A percentile compares a stretch with the other conserved stretches of the same genome.
These are phyloP conservation scores for Annona squamosa DNA, from an alignment of 164 flowering plant genomes.

Conservation along the genomic window DNA sequence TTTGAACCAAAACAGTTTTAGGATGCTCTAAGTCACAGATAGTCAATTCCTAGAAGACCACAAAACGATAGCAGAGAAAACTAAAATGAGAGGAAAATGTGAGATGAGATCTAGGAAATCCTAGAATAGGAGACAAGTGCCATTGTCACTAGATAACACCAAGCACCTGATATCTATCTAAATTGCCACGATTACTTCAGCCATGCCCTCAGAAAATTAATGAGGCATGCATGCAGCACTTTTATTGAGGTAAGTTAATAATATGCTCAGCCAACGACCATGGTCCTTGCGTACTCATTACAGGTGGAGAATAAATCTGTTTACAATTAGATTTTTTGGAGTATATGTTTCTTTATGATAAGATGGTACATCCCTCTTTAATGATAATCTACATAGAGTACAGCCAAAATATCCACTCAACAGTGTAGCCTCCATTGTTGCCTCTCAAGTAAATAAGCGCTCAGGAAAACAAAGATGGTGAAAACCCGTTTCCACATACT, in stretches of 20 bases:
- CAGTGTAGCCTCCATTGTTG: background rate
- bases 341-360: background rate
- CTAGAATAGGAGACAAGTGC: background rate
- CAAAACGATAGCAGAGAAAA: background rate
- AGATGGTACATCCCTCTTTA: background rate
- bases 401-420: background rate
- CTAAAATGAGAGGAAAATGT: background rate
- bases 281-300: background rate
- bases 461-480: background rate
- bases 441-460: background rate
- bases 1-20: background rate
- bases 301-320: background rate
- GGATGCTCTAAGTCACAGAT: background rate
- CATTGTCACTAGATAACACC: background rate
- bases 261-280: background rate
- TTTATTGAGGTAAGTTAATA: too few species aligned
- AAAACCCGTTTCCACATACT: background rate
- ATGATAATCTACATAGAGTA: background rate
- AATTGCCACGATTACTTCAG: background rate
- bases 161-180: background rate
- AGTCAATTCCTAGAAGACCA: background rate
- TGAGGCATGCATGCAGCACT: background rate
- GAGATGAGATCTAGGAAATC: background rate
- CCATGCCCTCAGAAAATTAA: background rate
- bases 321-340: background rate